These are phyloP conservation scores for Cystofilobasidium capitatum DNA, from an alignment of 768 basidiomycete genomes.

Conservation along the genomic window DNA sequence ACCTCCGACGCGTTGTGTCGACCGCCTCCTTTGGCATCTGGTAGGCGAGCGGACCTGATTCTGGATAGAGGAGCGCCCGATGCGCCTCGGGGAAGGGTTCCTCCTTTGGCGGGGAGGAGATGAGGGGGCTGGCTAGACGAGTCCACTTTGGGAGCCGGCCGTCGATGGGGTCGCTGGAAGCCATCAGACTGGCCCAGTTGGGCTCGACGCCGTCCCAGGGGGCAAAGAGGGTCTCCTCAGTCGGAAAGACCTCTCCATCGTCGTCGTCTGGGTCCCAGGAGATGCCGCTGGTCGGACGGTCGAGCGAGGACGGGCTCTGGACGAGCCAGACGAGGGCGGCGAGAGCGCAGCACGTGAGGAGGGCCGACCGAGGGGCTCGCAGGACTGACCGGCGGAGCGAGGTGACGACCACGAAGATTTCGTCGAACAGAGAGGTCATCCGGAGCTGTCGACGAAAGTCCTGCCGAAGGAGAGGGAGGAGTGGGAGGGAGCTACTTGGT, in stretches of 20 bases:
- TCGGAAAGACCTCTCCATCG: constrained; percentile 1
- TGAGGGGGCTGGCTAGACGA: neutral
- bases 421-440: neutral
- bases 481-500: no score
- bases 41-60: neutral
- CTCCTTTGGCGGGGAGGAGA: neutral
- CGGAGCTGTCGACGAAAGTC: no score
- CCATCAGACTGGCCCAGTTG: constrained; percentile 12
- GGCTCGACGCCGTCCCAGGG: neutral
- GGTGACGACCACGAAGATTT: neutral
- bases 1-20: neutral
- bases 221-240: neutral
- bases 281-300: neutral
- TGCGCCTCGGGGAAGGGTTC: neutral
- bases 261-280: neutral
- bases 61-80: neutral
- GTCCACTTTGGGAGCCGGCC: neutral
- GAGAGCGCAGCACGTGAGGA: neutral
- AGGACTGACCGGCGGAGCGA: neutral
- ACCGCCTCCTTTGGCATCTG: no score
- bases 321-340: neutral
- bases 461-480: no score
- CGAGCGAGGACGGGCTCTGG: neutral
- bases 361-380: neutral
- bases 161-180: neutral